These are phyloP conservation scores for Lupinus albus DNA, from an alignment of 306 rosid genomes.

Conservation along the genomic window DNA sequence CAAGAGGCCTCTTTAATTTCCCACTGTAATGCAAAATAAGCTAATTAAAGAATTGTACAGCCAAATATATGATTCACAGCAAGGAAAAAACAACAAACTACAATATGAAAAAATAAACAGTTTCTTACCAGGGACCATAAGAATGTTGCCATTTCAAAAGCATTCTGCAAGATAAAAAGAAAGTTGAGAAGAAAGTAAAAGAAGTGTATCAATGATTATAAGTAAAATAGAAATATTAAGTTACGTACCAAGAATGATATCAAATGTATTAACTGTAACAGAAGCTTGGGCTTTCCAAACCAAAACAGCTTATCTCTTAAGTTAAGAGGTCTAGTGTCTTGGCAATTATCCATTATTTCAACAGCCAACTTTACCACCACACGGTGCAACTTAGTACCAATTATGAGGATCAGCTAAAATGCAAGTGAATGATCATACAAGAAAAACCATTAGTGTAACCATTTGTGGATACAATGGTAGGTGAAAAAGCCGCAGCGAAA, in stretches of 20 bases:
- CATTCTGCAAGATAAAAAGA: constrained; percentile 67
- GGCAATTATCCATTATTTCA: constrained; percentile 62
- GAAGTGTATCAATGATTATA: background rate
- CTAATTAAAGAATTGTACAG: background rate
- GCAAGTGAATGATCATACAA: constrained; percentile 4
- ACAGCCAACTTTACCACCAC: constrained; percentile 90
- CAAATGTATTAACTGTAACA: constrained; percentile 68
- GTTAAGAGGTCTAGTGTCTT: constrained; percentile 46
- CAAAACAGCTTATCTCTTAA: constrained; percentile 88
- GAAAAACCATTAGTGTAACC: constrained; percentile 30
- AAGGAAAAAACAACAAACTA: background rate
- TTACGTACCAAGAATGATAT: constrained; percentile 77
- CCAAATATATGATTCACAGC: background rate
- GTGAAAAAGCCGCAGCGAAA: background rate
- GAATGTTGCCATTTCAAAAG: constrained; percentile 93
- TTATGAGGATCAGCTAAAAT: constrained; percentile 70
- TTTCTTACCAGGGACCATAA: constrained; percentile 91
- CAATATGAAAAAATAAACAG: constrained; percentile 11
- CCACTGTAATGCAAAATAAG: constrained; percentile 62
- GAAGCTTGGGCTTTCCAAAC: constrained; percentile 86
- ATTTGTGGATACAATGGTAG: background rate
- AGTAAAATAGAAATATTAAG: constrained; percentile 7
- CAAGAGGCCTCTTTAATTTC: constrained; percentile 79
- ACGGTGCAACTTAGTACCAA: constrained; percentile 84
- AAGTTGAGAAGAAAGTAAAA: constrained; percentile 3